Evolutionary conservation across 2,329 filamentous ascomycete species (phyloP), one percentile per base, ranked within the genome.

Genomic region (Xylariaceae sp.): DNA sequence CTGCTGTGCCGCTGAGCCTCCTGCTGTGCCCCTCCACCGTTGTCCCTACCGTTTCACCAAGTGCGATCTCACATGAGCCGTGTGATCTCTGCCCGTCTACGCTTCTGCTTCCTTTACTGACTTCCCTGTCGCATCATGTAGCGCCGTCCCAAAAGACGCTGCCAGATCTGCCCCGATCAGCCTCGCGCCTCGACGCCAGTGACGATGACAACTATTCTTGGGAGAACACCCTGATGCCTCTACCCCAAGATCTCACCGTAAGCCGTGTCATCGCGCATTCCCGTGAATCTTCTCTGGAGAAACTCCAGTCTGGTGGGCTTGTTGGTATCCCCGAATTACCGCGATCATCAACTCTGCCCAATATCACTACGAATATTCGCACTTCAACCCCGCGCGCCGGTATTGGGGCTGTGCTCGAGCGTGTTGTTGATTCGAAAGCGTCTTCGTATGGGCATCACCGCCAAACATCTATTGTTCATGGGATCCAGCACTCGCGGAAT

Each of bases 381-480:
- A 69, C 73, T 41, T 69, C 76, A 41, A 66, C 74, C 39, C 73
- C 77, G 58, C 77, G 80, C 62, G 70, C 73, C 34, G 74, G 68
- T 47, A 67, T 78, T 30, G 76, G 73, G 58, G 73, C 73, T 37
- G 72, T 79, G 54, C 73, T 80, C 60, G 82, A 84, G 67, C 78
- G 82, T 65, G 71, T 78, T n/a, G 74, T 80, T 61, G 84, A 86
- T 65, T 78, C 77, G 52, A 86, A 85, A 70, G 74, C 75, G 49
- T 76, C 75, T 37, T 76, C 78, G 23, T 86, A 97, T 79, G 90
- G 90, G 61, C 92, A 99, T 74, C 92, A 97, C 76, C 88, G 94
- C 57, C 92, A 99, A 77, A 96, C 93, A 0, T 97, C 93, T 53
- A 97, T 97, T 68, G 92, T 97, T 59, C 90, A 97, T 84, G 93